A percentile compares a stretch with the other conserved stretches of the same genome.
phyloP scores from a whole-genome alignment of 2,329 filamentous ascomycete species.

The Sarocladium kiliense region DNA sequence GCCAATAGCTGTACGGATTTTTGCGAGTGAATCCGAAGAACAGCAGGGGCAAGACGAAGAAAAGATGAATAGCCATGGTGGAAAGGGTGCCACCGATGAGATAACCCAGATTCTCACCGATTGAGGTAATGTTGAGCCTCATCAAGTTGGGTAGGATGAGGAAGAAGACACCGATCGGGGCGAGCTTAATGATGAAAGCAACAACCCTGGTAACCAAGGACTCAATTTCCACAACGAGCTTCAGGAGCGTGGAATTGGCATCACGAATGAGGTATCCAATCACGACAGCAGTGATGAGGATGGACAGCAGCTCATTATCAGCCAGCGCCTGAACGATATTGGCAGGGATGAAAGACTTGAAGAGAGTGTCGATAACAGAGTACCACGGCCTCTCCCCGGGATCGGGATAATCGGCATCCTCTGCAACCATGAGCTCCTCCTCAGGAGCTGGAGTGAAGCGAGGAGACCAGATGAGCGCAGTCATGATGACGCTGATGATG shows the following conservation, averaged over 20 bases:
- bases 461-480: constrained; percentile 40
- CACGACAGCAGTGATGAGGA: constrained; percentile 41
- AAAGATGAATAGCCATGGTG: constrained; percentile 41
- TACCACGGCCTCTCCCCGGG: constrained; percentile 32
- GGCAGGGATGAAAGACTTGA: constrained; percentile 42
- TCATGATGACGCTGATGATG: constrained; percentile 38
- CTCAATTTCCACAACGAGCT: constrained; percentile 41
- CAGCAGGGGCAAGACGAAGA: constrained; percentile 38
- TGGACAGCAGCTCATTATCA: constrained; percentile 38
- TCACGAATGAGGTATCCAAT: constrained; percentile 40
- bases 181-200: constrained; percentile 38
- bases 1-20: constrained; percentile 44
- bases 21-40: constrained; percentile 34
- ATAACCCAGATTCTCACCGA: constrained; percentile 43
- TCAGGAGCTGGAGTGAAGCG: constrained; percentile 33
- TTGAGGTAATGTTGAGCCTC: constrained; percentile 39
- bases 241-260: constrained; percentile 30
- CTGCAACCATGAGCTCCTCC: constrained; percentile 22
- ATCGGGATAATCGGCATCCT: constrained; percentile 19
- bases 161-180: constrained; percentile 48
- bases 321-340: constrained; percentile 43
- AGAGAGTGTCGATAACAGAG: constrained; percentile 41
- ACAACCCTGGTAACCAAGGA: constrained; percentile 35
- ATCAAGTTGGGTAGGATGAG: constrained; percentile 47
- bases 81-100: constrained; percentile 41